Percentiles rank a stretch among this genome's conserved stretches.
phyloP scores from a whole-genome alignment of 805 yeast genomes.

The Saturnispora mendoncae region DNA sequence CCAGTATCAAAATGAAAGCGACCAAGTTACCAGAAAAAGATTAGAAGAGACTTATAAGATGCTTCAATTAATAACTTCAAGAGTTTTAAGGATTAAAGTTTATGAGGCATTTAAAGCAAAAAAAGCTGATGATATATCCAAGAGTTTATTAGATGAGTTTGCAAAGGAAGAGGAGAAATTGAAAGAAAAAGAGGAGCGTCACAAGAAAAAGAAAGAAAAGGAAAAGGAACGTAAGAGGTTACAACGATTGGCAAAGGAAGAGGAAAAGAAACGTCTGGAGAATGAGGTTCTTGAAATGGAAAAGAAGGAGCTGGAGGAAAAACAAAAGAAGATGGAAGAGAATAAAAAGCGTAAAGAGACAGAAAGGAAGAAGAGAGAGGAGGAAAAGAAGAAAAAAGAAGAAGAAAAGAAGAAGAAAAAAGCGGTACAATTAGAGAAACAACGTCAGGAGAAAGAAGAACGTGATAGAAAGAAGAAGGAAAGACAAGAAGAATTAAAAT shows the following conservation, averaged over 20 bases:
- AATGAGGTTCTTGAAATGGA: conserved; percentile 44
- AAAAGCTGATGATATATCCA: conserved; percentile 65
- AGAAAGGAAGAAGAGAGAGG: conserved; percentile 32
- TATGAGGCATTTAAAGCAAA: conserved; percentile 71
- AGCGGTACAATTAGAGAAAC: conserved; percentile 30
- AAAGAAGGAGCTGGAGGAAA: conserved; percentile 32
- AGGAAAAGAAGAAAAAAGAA: conserved; percentile 15
- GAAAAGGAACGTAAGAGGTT: conserved; percentile 60
- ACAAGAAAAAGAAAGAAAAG: conserved; percentile 56
- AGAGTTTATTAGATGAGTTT: conserved; percentile 53
- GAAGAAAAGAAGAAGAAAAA: conserved; percentile 36
- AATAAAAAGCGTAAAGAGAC: conserved; percentile 37
- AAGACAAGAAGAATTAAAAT: conserved; percentile 24
- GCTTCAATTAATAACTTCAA: conserved; percentile 71
- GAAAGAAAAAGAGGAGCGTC: conserved; percentile 58
- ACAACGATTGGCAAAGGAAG: conserved; percentile 55
- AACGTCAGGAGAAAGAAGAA: conserved; percentile 28
- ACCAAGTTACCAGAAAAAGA: conserved; percentile 51
- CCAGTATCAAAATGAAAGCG: conserved; percentile 34
- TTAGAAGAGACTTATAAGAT: conserved; percentile 72
- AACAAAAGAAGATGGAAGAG: conserved; percentile 38
- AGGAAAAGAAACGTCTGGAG: conserved; percentile 40
- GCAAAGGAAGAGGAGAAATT: conserved; percentile 61
- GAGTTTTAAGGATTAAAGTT: conserved; percentile 65
- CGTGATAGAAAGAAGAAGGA: conserved; percentile 32